These are phyloP conservation scores for Coprinopsis sp. DNA, from an alignment of 768 basidiomycete species.

Conservation along the genomic window DNA sequence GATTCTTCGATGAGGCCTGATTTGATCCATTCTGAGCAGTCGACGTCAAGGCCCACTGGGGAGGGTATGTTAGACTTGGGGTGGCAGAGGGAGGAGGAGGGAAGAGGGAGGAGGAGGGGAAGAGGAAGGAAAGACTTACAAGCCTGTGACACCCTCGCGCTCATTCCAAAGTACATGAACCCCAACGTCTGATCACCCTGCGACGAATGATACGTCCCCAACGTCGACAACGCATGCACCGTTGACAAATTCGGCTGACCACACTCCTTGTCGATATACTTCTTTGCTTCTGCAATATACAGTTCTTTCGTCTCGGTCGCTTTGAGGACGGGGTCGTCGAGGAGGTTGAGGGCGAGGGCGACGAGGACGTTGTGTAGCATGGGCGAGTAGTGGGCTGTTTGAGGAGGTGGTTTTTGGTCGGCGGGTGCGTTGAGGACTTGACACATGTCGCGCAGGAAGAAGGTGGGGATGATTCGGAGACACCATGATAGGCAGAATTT, in stretches of 20 bases:
- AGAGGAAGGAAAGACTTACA: conserved; percentile 34
- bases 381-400: conserved; percentile 60
- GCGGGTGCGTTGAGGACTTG: conserved; percentile 33
- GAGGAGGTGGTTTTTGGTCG: conserved; percentile 33
- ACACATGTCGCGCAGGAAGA: conserved; percentile 48
- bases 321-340: conserved; percentile 40
- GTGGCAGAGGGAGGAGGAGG: background rate
- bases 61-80: background rate
- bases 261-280: conserved; percentile 42
- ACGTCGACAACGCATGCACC: conserved; percentile 37
- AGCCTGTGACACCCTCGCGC: conserved; percentile 54
- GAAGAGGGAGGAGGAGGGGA: background rate
- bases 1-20: conserved; percentile 45
- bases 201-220: conserved; percentile 43
- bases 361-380: conserved; percentile 69
- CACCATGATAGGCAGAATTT: conserved; percentile 49
- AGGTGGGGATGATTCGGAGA: conserved; percentile 41
- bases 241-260: conserved; percentile 41
- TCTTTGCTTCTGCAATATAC: too few relatives aligned
- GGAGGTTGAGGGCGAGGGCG: conserved; percentile 38
- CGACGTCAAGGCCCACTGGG: conserved; percentile 52
- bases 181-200: conserved; percentile 45
- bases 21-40: conserved; percentile 55
- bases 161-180: conserved; percentile 51
- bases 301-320: too few relatives aligned